Conservation (phyloP, 768 basidiomycete species). For the Podaxis rugospora region DNA sequence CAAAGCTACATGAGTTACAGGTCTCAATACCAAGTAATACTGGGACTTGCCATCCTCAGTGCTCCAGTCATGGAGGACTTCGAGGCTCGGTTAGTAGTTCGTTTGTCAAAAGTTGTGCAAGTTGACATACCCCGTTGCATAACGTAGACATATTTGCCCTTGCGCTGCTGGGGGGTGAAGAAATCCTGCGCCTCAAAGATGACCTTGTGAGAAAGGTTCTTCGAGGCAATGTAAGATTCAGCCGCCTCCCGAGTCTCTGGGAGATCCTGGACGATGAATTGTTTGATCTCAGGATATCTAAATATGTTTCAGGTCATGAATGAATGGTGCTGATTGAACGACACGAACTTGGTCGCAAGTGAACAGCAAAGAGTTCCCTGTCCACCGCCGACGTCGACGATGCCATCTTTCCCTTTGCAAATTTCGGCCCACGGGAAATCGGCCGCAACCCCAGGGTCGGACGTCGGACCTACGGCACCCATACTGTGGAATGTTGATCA, state of each 20-base stretch:
- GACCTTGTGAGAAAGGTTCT: slow-evolving; percentile 26
- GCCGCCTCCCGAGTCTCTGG: slow-evolving; percentile 31
- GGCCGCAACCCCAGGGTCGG: slow-evolving; percentile 32
- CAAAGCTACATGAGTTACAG: neutral
- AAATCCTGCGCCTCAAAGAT: slow-evolving; percentile 35
- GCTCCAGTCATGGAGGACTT: slow-evolving; percentile 36
- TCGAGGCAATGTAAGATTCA: slow-evolving; percentile 28
- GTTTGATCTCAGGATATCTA: slow-evolving; percentile 33
- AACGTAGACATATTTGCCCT: slow-evolving; percentile 33
- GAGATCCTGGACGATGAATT: slow-evolving; percentile 34
- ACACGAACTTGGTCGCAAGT: slow-evolving; percentile 28
- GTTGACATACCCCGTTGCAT: slow-evolving; percentile 29
- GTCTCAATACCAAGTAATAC: neutral
- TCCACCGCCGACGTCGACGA: slow-evolving; percentile 37
- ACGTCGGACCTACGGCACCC: slow-evolving; percentile 33
- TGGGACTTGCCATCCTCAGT: slow-evolving; percentile 24
- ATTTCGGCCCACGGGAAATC: slow-evolving; percentile 35
- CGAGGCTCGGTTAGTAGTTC: neutral
- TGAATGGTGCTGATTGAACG: neutral
- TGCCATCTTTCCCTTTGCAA: slow-evolving; percentile 29
- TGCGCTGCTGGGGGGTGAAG: slow-evolving; percentile 36
- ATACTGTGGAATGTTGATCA: slow-evolving; percentile 19
- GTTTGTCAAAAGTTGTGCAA: neutral
- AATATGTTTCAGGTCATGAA: neutral
- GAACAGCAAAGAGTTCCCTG: slow-evolving; percentile 35